Evolutionary conservation across 129 eudicot species (phyloP).

Genomic region (Centrapalus pauciflorus): DNA sequence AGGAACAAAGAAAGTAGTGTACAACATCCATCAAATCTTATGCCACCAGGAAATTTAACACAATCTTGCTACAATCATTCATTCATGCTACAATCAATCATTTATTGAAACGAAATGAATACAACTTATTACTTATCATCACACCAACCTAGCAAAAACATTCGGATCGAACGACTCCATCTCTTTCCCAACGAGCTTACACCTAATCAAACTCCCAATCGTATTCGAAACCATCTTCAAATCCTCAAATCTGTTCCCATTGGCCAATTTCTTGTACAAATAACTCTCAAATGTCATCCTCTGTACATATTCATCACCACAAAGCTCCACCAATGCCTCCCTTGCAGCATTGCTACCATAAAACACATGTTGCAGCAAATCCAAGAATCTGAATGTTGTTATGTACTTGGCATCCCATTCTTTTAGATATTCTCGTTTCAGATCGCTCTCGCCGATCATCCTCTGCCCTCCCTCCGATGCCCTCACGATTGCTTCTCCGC

Average conservation of each 20-base stretch:
- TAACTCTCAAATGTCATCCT: conserved; percentile 96
- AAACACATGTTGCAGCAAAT: conserved; percentile 81
- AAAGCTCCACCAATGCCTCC: conserved; percentile 96
- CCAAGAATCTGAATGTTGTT: conserved; percentile 82
- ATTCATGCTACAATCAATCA: not conserved
- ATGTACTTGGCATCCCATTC: conserved; percentile 83
- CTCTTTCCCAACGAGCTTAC: conserved; percentile 68
- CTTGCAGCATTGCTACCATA: conserved; percentile 91
- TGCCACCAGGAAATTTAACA: not conserved
- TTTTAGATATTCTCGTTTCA: conserved; percentile 75
- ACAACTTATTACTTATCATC: not conserved
- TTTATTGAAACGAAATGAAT: not conserved
- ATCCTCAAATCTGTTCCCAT: conserved; percentile 78
- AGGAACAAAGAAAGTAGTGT: not conserved
- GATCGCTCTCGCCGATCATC: conserved; percentile 65
- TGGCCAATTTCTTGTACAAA: conserved; percentile 77
- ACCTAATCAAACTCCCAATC: conserved; percentile 86
- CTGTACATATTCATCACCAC: conserved; percentile 95
- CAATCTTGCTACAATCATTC: not conserved
- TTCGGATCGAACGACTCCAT: conserved; percentile 42
- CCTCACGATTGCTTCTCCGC: conserved; percentile 86
- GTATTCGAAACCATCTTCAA: conserved; percentile 82
- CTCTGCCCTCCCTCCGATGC: conserved; percentile 81
- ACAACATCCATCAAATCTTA: not conserved
- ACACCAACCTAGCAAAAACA: conserved; percentile 24